A percentile compares a stretch with the other conserved stretches of the same genome.
Evolutionary conservation across 2,329 filamentous ascomycete species (phyloP).

Genomic region (Aspergillus quadrilineatus): DNA sequence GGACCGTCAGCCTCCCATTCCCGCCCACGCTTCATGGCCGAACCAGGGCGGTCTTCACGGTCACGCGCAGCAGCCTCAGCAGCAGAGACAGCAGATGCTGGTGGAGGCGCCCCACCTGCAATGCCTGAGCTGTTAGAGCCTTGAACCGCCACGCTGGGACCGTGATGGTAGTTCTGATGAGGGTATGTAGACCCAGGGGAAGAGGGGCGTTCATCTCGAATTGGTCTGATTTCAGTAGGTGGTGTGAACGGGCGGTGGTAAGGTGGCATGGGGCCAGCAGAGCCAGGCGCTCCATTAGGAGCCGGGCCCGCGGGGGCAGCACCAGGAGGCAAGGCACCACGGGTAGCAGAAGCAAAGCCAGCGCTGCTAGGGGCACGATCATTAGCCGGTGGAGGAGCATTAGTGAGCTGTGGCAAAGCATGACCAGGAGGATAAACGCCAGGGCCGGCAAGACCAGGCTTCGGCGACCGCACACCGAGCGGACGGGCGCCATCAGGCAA

Average conservation of each 20-base stretch:
- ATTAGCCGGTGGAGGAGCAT: slow-evolving; percentile 45
- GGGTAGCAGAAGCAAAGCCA: slow-evolving; percentile 37
- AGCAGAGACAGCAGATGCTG: slow-evolving; percentile 64
- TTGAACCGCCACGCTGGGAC: slow-evolving; percentile 59
- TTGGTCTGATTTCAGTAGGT: slow-evolving; percentile 76
- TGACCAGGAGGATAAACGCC: slow-evolving; percentile 52
- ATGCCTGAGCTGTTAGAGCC: slow-evolving; percentile 53
- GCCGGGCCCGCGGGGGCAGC: slow-evolving; percentile 45
- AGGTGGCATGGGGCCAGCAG: slow-evolving; percentile 63
- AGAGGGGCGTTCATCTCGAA: slow-evolving; percentile 81
- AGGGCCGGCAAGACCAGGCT: slow-evolving; percentile 55
- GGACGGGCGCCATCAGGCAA: slow-evolving; percentile 67
- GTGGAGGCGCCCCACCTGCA: slow-evolving; percentile 66
- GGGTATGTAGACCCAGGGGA: slow-evolving; percentile 87
- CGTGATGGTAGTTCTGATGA: slow-evolving; percentile 76
- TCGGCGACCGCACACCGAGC: slow-evolving; percentile 60
- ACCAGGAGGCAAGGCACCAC: slow-evolving; percentile 45
- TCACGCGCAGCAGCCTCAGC: slow-evolving; percentile 68
- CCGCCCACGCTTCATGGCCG: slow-evolving; percentile 77
- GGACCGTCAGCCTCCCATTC: slow-evolving; percentile 85
- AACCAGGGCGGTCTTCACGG: slow-evolving; percentile 72
- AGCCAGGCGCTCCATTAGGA: slow-evolving; percentile 53
- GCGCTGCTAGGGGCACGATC: slow-evolving; percentile 37
- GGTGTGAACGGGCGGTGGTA: slow-evolving; percentile 76
- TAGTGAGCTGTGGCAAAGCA: slow-evolving; percentile 53